A percentile compares a stretch with the other conserved stretches of the same genome.
These are phyloP conservation scores for Trichodelitschia bisporula DNA, from an alignment of 495 filamentous ascomycete genomes.

Conservation along the genomic window DNA sequence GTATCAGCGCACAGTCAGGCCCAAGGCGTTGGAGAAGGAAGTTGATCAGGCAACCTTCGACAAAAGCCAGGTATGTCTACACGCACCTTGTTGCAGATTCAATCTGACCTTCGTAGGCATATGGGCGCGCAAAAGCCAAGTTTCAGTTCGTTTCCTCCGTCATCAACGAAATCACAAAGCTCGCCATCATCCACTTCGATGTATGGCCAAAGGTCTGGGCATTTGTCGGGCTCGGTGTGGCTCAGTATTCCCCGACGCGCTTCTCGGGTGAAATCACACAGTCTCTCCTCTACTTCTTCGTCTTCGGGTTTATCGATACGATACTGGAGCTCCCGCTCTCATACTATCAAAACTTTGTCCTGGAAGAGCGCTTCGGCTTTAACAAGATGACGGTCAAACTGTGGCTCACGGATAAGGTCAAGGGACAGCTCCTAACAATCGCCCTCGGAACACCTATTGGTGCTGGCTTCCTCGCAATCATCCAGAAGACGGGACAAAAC, in stretches of 20 bases:
- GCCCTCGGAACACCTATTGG: slow-evolving; percentile 67
- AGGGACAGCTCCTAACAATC: slow-evolving; percentile 60
- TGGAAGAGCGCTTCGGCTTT: slow-evolving; percentile 95
- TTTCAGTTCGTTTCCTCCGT: slow-evolving; percentile 57
- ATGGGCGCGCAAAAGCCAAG: slow-evolving; percentile 83
- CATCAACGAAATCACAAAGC: slow-evolving; percentile 65
- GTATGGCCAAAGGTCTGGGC: slow-evolving; percentile 77
- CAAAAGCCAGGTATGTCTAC: slow-evolving; percentile 50
- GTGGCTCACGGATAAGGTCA: slow-evolving; percentile 79
- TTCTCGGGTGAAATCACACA: slow-evolving; percentile 87
- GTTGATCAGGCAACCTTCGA: slow-evolving; percentile 79
- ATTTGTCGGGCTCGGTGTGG: slow-evolving; percentile 46
- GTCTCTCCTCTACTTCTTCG: slow-evolving; percentile 74
- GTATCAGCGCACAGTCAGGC: slow-evolving; percentile 50
- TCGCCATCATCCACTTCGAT: slow-evolving; percentile 73
- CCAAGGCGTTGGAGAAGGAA: slow-evolving; percentile 62
- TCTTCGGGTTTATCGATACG: slow-evolving; percentile 60
- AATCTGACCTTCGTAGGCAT: slow-evolving; percentile 29
- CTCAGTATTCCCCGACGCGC: slow-evolving; percentile 43
- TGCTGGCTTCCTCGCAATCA: slow-evolving; percentile 68
- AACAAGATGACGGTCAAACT: slow-evolving; percentile 87
- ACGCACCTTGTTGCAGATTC: background rate
- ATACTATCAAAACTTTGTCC: slow-evolving; percentile 82
- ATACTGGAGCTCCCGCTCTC: slow-evolving; percentile 52
- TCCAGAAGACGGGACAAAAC: slow-evolving; percentile 68